These are phyloP conservation scores for Aspergillus ruber DNA, from an alignment of 2,329 filamentous ascomycete genomes.

Conservation along the genomic window DNA sequence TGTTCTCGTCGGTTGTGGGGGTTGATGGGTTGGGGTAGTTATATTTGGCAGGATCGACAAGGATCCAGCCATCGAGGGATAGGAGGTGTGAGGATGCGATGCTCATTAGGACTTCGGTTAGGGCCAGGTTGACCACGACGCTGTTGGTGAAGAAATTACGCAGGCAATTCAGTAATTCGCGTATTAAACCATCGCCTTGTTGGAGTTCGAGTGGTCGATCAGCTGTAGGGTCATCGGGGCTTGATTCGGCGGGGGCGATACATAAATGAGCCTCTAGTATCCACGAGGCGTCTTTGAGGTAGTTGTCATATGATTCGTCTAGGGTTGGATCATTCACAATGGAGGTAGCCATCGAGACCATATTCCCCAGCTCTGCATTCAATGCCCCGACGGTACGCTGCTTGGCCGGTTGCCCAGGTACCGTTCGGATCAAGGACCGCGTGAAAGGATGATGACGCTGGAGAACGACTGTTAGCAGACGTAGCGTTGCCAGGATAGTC, in stretches of 20 bases:
- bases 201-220: constrained; percentile 61
- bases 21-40: constrained; percentile 35
- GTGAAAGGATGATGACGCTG: constrained; percentile 85
- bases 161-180: constrained; percentile 53
- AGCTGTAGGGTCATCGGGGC: constrained; percentile 40
- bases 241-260: constrained; percentile 25
- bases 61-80: constrained; percentile 82
- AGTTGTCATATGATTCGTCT: constrained; percentile 38
- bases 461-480: constrained; percentile 78
- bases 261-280: constrained; percentile 35
- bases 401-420: constrained; percentile 29
- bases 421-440: constrained; percentile 56
- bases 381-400: constrained; percentile 33
- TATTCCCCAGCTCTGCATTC: constrained; percentile 34
- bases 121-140: constrained; percentile 79
- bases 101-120: constrained; percentile 77
- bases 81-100: constrained; percentile 80
- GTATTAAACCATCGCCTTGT: constrained; percentile 54
- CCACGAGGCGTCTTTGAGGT: constrained; percentile 49
- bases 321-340: constrained; percentile 33
- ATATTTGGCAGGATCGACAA: constrained; percentile 64
- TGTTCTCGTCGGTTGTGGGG: constrained; percentile 2
- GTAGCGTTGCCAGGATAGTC: constrained; percentile 82
- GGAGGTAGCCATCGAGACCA: constrained; percentile 31
- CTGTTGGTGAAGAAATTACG: constrained; percentile 82